Conservation (phyloP, 371 early-diverging fungal genomes). For the Catenaria anguillulae region DNA sequence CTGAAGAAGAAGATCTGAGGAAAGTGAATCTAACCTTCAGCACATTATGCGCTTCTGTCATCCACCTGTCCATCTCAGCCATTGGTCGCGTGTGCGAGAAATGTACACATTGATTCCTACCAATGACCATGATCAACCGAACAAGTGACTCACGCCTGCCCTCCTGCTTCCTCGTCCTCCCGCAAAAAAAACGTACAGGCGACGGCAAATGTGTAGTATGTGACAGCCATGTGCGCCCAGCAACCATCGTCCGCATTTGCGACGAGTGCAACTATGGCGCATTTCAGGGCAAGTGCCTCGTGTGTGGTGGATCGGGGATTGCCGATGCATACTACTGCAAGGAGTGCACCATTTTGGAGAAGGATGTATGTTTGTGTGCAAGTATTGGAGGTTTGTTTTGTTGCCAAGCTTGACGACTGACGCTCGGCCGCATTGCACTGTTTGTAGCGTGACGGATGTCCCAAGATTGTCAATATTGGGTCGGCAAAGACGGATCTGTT, state of each 20-base stretch:
- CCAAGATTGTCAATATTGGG: constrained; percentile 83
- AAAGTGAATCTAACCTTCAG: too few relatives aligned
- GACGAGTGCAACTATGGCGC: constrained; percentile 94
- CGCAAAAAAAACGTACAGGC: constrained; percentile 17
- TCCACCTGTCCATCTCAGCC: constrained; percentile 25
- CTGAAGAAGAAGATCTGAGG: too few relatives aligned
- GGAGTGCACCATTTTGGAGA: constrained; percentile 77
- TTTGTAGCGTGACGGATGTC: constrained; percentile 79
- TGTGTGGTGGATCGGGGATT: constrained; percentile 82
- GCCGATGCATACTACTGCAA: constrained; percentile 95
- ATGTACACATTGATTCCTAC: constrained; percentile 11
- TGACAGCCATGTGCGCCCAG: constrained; percentile 84
- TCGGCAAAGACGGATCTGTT: constrained; percentile 72
- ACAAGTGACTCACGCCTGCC: too few relatives aligned
- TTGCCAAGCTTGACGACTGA: background rate
- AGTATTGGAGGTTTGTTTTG: background rate
- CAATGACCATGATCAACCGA: too few relatives aligned
- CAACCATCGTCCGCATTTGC: constrained; percentile 78
- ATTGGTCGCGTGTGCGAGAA: constrained; percentile 92
- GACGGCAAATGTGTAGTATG: constrained; percentile 93
- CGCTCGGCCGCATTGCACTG: too few relatives aligned
- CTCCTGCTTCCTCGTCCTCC: background rate
- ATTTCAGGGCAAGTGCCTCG: constrained; percentile 77
- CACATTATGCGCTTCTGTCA: too few relatives aligned
- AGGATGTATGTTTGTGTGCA: constrained; percentile 44